phyloP scores from a whole-genome alignment of 768 basidiomycete genomes.

The Suillus subaureus region DNA sequence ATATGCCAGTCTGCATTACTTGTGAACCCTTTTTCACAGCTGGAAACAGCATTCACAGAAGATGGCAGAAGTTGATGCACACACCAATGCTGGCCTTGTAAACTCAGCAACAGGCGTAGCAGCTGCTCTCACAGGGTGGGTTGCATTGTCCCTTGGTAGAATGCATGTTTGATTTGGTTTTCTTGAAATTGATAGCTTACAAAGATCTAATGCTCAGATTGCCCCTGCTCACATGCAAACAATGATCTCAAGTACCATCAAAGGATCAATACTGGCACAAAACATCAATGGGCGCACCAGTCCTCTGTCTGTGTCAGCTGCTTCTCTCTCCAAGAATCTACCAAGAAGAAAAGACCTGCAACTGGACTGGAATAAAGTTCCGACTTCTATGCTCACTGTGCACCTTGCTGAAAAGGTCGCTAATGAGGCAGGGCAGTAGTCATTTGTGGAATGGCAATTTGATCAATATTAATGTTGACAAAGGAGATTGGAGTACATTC shows the following conservation, averaged over 20 bases:
- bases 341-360: constrained; percentile 64
- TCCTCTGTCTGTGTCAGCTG: not conserved
- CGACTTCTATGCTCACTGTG: constrained; percentile 46
- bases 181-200: not conserved
- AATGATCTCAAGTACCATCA: no score
- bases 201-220: no score
- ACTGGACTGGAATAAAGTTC: constrained; percentile 59
- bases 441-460: constrained; percentile 80
- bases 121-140: constrained; percentile 93
- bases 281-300: not conserved
- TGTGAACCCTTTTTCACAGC: no score
- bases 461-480: constrained; percentile 92
- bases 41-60: no score
- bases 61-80: no score
- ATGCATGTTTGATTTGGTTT: constrained; percentile 46
- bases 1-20: no score
- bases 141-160: constrained; percentile 85
- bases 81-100: constrained; percentile 61
- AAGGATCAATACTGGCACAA: no score
- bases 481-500: constrained; percentile 89
- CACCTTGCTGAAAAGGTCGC: constrained; percentile 61
- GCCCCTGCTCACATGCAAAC: no score
- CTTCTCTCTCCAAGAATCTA: constrained; percentile 16
- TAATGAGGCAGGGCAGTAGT: constrained; percentile 35
- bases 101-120: constrained; percentile 91